Evolutionary conservation across 768 basidiomycete genomes (phyloP), one percentile per base, ranked within the genome.

Genomic region (Sarcodon sp.): DNA sequence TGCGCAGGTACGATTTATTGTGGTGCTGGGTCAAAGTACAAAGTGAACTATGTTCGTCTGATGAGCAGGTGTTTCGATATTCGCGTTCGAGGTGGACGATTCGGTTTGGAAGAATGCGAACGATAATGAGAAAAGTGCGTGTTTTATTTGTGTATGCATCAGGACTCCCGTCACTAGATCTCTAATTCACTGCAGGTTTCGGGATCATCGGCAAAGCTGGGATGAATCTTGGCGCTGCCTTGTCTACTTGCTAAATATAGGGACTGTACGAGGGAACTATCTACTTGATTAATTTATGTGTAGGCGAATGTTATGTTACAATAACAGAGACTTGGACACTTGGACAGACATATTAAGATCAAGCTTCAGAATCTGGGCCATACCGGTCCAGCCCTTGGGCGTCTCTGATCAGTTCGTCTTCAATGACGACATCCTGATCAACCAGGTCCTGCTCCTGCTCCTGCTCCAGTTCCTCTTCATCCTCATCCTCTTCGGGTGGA

Each of bases 371-470:
- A 15, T 27, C 16, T 13, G 39, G 7, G 13, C 51, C 41, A 4
- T 49, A 44, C 1, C 63, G 64, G 2, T 72, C 72, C 31, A 70
- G 53, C 9, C 64, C 69, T 34, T 54, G 52, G 0, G 60, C 60
- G 56, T 76, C 75, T 47, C 45, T 59, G 49, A 47, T 56, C 34
- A 70, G 38, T 49, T 72, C 73, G 38, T 71, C 66, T n/a, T 66
- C 56, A 49, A 77, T 75, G 7, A 73, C 50, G 4, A 64, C 64
- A 54, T 71, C 65, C 35, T 61, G 50, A 51, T 80, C 68, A 55
- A 66, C 63, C 43, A 61, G 48, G 45, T 70, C 66, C 51, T 70
- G 66, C 31, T 63, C 55, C 31, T 60, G 68, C n/a, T 66, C 65
- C 2, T 66, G 64, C n/a, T 66, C 64, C 2, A 64, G 64, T 1